Base-by-base conservation (phyloP, 1,139 yeast genomes). In the Sugiyamaella novakii region DNA sequence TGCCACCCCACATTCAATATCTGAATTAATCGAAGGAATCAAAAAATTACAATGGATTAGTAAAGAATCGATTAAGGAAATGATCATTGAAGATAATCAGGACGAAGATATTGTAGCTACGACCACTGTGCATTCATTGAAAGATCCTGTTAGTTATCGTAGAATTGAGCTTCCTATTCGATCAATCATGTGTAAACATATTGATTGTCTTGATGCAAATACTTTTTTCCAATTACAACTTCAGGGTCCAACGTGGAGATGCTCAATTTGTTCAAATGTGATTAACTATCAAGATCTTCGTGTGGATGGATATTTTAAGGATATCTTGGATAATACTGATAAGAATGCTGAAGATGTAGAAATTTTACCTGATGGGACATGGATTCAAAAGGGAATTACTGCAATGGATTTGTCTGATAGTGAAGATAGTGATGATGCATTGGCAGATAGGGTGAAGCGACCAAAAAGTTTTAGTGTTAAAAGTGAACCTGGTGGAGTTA, bases 201-300 rank as follows among this genome's bases (percentile, higher is more conserved):
- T 72, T 19, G 75, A 71, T 46, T 72, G 77, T 52, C 65, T 72
- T 43, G 77, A 74, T 43, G 72, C 71, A 3, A 54, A 53, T 24
- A 61, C 71, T 0, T 73, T 62, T 51, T 48, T 74, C 25, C 62
- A 60, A 57, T 58, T 73, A 41, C 76, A 73, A 55, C 59, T 64
- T 49, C 75, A 71, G 51, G 74, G 72, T 0, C 67, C 72, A n/a
- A 67, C 73, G 1, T 74, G 77, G 77, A 55, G 55, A 18, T 73
- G 77, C 50, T 73, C 76, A 0, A 56, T 72, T 1, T 73, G 77
- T 54, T 65, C 67, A 52, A 59, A 59, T n/a, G 46, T 50, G n/a
- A 59, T 69, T 17, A 54, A 55, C 6, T 64, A 56, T 47, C 62
- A 59, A 2, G 65, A 67, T 25, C 50, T 73, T 6, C 66, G 66